These are phyloP conservation scores for Posidonia oceanica DNA, from an alignment of 116 monocot species.

Conservation along the genomic window DNA sequence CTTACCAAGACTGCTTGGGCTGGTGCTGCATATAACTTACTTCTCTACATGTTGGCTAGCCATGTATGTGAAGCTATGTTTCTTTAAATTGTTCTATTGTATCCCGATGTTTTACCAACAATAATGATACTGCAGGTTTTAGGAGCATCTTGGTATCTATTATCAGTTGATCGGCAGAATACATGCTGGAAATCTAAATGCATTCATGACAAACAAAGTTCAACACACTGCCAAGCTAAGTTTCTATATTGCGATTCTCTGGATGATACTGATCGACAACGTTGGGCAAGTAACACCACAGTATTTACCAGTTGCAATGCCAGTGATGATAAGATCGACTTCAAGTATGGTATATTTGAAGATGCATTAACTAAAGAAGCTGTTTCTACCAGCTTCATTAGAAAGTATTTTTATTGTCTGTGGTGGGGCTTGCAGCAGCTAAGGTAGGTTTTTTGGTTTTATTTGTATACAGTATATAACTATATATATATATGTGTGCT, in stretches of 20 bases:
- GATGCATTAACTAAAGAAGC: slow-evolving; percentile 39
- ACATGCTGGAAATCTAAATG: slow-evolving; percentile 80
- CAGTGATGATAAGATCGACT: slow-evolving; percentile 19
- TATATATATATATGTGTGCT: background rate
- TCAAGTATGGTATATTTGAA: slow-evolving; percentile 66
- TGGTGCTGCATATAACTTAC: slow-evolving; percentile 87
- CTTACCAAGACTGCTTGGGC: slow-evolving; percentile 92
- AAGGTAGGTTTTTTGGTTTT: slow-evolving; percentile 34
- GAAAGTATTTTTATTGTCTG: slow-evolving; percentile 73
- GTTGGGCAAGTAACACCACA: slow-evolving; percentile 42
- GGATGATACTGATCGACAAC: slow-evolving; percentile 4
- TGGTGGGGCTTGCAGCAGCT: slow-evolving; percentile 98
- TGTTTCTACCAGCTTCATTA: slow-evolving; percentile 39
- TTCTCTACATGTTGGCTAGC: slow-evolving; percentile 83
- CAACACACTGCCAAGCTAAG: slow-evolving; percentile 15
- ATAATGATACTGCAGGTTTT: slow-evolving; percentile 33
- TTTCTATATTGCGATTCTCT: slow-evolving; percentile 46
- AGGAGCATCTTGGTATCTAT: slow-evolving; percentile 75
- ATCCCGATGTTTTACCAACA: background rate
- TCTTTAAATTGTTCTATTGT: background rate
- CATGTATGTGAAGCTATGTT: slow-evolving; percentile 40
- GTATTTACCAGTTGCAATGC: slow-evolving; percentile 55
- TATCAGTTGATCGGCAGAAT: slow-evolving; percentile 65
- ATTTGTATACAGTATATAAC: background rate
- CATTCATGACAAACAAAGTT: slow-evolving; percentile 14